phyloP scores from a whole-genome alignment of 2,329 filamentous ascomycete genomes.

The Corniculantispora saksenae region DNA sequence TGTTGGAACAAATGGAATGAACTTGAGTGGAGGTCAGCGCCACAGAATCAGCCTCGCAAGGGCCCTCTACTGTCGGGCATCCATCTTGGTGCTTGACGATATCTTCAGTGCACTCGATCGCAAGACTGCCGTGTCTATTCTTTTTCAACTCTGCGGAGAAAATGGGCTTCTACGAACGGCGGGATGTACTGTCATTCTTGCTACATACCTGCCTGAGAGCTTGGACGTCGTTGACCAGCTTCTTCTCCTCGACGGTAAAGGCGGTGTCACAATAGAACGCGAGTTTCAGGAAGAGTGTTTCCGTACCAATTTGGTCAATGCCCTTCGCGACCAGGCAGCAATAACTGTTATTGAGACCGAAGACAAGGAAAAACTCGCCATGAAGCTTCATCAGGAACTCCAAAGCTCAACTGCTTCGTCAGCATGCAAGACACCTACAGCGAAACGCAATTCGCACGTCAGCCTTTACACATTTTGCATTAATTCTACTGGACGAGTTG shows the following conservation, averaged over 20 bases:
- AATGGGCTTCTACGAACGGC: not conserved
- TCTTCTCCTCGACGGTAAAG: not conserved
- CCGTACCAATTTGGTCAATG: too few relatives aligned
- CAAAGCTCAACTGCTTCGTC: too few relatives aligned
- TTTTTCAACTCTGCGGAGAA: not conserved
- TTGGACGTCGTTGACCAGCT: slow-evolving; percentile 6
- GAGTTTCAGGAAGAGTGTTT: not conserved
- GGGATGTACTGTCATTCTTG: not conserved
- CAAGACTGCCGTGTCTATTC: not conserved
- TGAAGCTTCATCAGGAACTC: too few relatives aligned
- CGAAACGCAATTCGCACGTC: not conserved
- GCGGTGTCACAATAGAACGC: not conserved
- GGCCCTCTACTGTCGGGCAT: not conserved
- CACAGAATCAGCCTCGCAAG: not conserved
- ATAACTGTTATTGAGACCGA: not conserved
- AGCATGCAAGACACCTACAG: too few relatives aligned
- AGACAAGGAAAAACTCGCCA: not conserved
- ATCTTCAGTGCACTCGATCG: not conserved
- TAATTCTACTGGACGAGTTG: not conserved
- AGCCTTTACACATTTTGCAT: not conserved
- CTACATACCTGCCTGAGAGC: not conserved
- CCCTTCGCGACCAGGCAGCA: too few relatives aligned
- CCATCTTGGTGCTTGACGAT: not conserved
- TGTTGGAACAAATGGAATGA: not conserved
- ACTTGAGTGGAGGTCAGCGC: not conserved